Conservation (phyloP, 2,329 filamentous ascomycete genomes). For the Cadophora sp. region DNA sequence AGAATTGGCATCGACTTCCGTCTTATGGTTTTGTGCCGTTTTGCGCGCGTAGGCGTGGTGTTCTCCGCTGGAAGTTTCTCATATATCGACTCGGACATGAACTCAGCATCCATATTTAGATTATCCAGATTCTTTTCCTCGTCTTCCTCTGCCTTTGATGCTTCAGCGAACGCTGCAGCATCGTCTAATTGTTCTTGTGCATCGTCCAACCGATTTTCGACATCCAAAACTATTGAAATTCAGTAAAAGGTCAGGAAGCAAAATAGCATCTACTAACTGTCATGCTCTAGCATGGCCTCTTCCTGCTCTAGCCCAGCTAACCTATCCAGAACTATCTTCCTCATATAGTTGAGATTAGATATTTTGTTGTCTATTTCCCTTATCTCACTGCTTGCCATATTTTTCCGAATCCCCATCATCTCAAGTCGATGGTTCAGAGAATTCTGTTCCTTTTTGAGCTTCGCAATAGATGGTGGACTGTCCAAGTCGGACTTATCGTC, state of each 20-base stretch:
- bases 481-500: constrained; percentile 62
- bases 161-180: constrained; percentile 60
- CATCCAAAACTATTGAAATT: constrained; percentile 60
- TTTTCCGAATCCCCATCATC: constrained; percentile 91
- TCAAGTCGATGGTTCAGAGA: constrained; percentile 85
- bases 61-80: constrained; percentile 76
- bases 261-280: constrained; percentile 63
- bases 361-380: constrained; percentile 97
- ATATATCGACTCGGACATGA: constrained; percentile 99
- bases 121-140: constrained; percentile 53
- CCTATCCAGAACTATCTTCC: constrained; percentile 87
- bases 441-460: constrained; percentile 81
- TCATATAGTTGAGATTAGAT: constrained; percentile 89
- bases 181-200: constrained; percentile 65
- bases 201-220: constrained; percentile 67
- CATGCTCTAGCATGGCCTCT: constrained; percentile 87
- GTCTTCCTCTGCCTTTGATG: constrained; percentile 60
- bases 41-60: constrained; percentile 57
- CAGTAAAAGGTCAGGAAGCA: constrained; percentile 17
- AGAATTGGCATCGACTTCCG: constrained; percentile 91
- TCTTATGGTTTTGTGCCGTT: constrained; percentile 63
- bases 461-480: constrained; percentile 70
- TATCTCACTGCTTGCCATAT: constrained; percentile 97
- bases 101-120: constrained; percentile 60
- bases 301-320: constrained; percentile 88